These are phyloP conservation scores for Ogataea saltuana DNA, from an alignment of 805 yeast species.

Conservation along the genomic window DNA sequence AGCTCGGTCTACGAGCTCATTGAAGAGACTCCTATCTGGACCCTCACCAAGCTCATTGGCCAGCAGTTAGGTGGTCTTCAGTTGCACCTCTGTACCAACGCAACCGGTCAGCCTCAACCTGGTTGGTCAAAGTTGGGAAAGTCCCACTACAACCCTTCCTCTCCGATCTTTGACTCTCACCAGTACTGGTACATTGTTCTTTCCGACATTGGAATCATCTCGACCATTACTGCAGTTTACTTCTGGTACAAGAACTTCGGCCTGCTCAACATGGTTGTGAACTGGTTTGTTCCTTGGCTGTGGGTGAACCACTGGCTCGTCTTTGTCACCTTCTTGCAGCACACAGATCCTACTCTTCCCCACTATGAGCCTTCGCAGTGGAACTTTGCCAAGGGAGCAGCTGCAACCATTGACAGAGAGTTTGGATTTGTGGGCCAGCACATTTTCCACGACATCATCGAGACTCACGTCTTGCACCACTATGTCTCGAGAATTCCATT, in stretches of 20 bases:
- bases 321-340: constrained; percentile 62
- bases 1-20: constrained; percentile 44
- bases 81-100: constrained; percentile 50
- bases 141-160: constrained; percentile 55
- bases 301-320: constrained; percentile 69
- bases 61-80: constrained; percentile 62
- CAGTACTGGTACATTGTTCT: constrained; percentile 57
- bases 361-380: constrained; percentile 57
- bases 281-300: constrained; percentile 60
- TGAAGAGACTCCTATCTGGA: constrained; percentile 56
- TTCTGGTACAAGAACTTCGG: constrained; percentile 53
- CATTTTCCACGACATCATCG: constrained; percentile 59
- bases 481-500: constrained; percentile 57
- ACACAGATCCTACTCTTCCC: constrained; percentile 59
- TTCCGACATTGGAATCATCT: constrained; percentile 56
- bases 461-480: constrained; percentile 59
- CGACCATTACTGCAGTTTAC: constrained; percentile 47
- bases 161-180: constrained; percentile 54
- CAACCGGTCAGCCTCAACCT: constrained; percentile 54
- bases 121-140: constrained; percentile 44
- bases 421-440: constrained; percentile 59
- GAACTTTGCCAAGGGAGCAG: constrained; percentile 69
- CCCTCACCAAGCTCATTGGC: constrained; percentile 44
- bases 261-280: constrained; percentile 48
- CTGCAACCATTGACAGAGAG: constrained; percentile 63